phyloP scores from a whole-genome alignment of 2,329 filamentous ascomycete species.

The Neonectria faginata region DNA sequence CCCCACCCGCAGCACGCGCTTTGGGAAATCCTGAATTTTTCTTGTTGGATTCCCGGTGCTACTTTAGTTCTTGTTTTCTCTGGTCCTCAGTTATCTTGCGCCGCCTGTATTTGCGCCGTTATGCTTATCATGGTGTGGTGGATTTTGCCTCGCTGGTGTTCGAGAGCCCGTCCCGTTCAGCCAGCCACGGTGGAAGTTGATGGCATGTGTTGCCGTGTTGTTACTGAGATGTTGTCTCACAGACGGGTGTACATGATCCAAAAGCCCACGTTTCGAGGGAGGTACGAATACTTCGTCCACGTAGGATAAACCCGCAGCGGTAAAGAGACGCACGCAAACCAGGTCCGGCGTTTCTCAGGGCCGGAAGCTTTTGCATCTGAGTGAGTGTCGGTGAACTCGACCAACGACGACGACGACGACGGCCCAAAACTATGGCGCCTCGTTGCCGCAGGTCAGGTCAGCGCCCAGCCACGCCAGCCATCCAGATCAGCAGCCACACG shows the following conservation, averaged over 20 bases:
- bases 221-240: constrained; percentile 1
- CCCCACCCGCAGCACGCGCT: constrained; percentile 4
- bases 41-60: constrained; percentile 8
- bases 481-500: constrained; percentile 10
- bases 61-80: neutral
- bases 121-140: neutral
- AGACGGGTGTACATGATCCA: neutral
- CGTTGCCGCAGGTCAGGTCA: constrained; percentile 7
- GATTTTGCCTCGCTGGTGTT: neutral
- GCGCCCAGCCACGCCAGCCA: neutral
- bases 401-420: neutral
- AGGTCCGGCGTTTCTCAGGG: neutral
- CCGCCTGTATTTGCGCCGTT: constrained; percentile 6
- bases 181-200: neutral
- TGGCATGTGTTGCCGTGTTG: neutral
- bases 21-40: constrained; percentile 5
- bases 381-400: neutral
- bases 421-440: neutral
- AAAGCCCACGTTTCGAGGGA: constrained; percentile 9
- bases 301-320: neutral
- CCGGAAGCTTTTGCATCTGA: neutral
- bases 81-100: neutral
- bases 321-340: neutral
- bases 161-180: neutral
- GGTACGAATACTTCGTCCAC: neutral